phyloP scores from a whole-genome alignment of 1,284 basidiomycete species.

The Taiwanofungus camphoratus region DNA sequence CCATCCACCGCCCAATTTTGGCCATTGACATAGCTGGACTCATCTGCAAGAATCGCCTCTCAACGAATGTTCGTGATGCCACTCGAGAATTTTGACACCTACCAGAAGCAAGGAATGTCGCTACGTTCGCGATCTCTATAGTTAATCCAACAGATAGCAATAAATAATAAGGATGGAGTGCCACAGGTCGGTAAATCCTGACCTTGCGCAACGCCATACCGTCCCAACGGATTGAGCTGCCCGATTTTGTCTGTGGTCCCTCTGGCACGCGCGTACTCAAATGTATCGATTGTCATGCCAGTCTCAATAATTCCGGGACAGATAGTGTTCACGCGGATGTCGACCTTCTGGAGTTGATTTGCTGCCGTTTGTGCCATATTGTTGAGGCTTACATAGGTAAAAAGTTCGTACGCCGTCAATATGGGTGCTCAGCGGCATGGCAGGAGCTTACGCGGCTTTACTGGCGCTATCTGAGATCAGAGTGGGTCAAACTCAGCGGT shows the following conservation, averaged over 20 bases:
- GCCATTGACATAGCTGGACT: conserved; percentile 90
- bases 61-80: too few relatives aligned
- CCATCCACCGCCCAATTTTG: conserved; percentile 87
- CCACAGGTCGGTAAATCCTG: conserved; percentile 1
- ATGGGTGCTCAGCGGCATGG: neutral
- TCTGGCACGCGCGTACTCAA: conserved; percentile 70
- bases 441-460: conserved; percentile 72
- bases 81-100: too few relatives aligned
- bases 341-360: conserved; percentile 77
- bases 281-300: conserved; percentile 74
- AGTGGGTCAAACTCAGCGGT: neutral
- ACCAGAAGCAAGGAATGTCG: conserved; percentile 86
- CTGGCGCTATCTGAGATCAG: conserved; percentile 70
- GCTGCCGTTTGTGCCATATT: conserved; percentile 79
- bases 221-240: conserved; percentile 78
- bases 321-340: conserved; percentile 86
- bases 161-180: too few relatives aligned
- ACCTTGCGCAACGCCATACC: conserved; percentile 80
- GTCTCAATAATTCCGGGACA: conserved; percentile 93
- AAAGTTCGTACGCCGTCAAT: conserved; percentile 8
- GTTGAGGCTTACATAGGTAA: conserved; percentile 54
- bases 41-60: conserved; percentile 50
- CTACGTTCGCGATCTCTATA: conserved; percentile 77
- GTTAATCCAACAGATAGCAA: neutral
- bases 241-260: conserved; percentile 77